Evolutionary conservation across 371 early-diverging fungal species (phyloP), one percentile per base, ranked within the genome.

Genomic region (Mucor plumbeus): DNA sequence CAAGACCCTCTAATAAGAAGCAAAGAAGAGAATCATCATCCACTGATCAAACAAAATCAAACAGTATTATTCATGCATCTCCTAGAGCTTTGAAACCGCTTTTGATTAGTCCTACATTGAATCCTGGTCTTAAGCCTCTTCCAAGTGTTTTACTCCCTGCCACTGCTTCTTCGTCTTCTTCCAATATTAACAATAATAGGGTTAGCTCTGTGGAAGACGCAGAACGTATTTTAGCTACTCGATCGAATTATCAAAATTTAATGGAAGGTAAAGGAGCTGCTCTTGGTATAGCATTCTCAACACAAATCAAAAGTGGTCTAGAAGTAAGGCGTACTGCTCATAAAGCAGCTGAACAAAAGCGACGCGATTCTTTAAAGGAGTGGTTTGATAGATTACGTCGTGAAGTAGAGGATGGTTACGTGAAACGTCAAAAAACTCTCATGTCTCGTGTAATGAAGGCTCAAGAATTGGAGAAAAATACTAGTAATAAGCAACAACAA

Each of bases 331-430:
- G 90, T 8, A 91, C 90, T 3, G 89, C 88, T 9, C 97, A 96
- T 76, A 95, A 96, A 73, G 92, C 92, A 15, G 97, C 97, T 0
- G 97, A 97, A 75, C 97, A 97, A 75, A 93, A 92, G 64, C 91
- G 97, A 13, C 88, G 97, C 8, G 94, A 95, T 70, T 89, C 91
- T 34, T 84, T 96, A n/a, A 95, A 94, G 62, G 78, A 88, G 44
- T 91, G 93, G 64, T 97, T 97, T 73, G 88, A 91, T 48, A 82
- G 89, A 19, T 76, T 97, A 14, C 83, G 89, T 33, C 65, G 74
- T 7, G 80, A 92, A 53, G 77, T 96, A 9, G 93, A 93, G 34
- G 86, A 88, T 17, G 83, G 91, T 5, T 82, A 82, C 39, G 79
- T 82, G 26, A 82, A 82, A 54, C 68, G 74, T n/a, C 75, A 75